Base-by-base conservation (phyloP, 495 filamentous ascomycete genomes). In the Daldinia loculata region DNA sequence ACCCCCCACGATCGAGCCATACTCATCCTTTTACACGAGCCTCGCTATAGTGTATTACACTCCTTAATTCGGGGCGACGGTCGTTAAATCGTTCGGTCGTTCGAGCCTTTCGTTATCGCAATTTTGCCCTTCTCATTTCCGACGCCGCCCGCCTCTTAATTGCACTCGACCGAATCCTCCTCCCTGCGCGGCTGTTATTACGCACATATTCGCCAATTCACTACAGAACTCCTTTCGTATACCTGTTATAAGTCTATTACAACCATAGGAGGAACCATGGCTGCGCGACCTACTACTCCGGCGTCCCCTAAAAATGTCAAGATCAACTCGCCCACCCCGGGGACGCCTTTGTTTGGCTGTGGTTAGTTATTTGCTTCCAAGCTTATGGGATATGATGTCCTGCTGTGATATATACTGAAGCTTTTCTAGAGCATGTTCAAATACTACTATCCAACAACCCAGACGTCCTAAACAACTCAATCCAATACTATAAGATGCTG, bases 221-320 rank as follows among this genome's bases (percentile, higher is more conserved):
- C 3, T 60, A 56, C 24, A 39, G 30, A 11, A 15, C 9, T 36
- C 32, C 19, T 14, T 55, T 36, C 11, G 62, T 53, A 70, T 24
- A 55, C 32, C 36, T 6, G 39, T 45, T 63, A 38, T 17, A 38
- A 38, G 4, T 15, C 29, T 36, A 32, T 48, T 48, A 11, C 19
- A 48, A 48, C 14, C 8, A 48, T 24, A 48, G 26, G 22, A 39
- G 61, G 15, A 71, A 61, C 9, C 26, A 84, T 85, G 82, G 43
- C 82, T 65, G 78, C 81, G 27, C 75, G 79, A 75, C 82, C 82
- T 50, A 74, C 78, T 3, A 87, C 84, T 4, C 82, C 84, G 56
- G 84, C 83, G 78, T 86, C 85, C 48, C 83, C 85, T 22, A 86
- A 86, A 64, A 80, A 82, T 64, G 71, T 80, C 71, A 85, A 86